Percentiles rank a stretch among this genome's conserved stretches.
Conservation (phyloP, 1,284 basidiomycete species). For the Fistulina hepatica region DNA sequence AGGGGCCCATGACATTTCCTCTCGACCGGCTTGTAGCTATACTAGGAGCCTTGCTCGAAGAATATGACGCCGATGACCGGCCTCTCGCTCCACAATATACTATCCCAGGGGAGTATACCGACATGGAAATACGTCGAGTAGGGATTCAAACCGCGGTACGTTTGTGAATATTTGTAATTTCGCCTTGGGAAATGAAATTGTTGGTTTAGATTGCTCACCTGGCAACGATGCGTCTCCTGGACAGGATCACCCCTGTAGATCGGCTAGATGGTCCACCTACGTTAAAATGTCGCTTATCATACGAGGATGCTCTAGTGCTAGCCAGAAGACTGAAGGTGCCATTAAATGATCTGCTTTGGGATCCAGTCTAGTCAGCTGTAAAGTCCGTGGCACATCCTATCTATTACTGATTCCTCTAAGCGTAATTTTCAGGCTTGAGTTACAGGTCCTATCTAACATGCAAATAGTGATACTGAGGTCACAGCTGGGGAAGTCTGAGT, state of each 20-base stretch:
- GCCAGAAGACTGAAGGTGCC: constrained; percentile 55
- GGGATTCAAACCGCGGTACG: constrained; percentile 48
- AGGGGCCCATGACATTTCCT: constrained; percentile 75
- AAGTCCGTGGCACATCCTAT: no score
- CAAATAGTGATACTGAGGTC: no score
- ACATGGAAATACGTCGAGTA: constrained; percentile 55
- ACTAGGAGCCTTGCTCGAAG: constrained; percentile 72
- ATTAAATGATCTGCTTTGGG: constrained; percentile 67
- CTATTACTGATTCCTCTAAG: no score
- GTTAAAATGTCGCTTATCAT: constrained; percentile 68
- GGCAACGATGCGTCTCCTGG: constrained; percentile 54
- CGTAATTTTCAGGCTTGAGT: no score
- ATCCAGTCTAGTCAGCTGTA: constrained; percentile 25
- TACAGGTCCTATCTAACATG: no score
- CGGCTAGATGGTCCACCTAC: constrained; percentile 57
- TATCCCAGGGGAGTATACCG: constrained; percentile 50
- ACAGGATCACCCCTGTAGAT: constrained; percentile 56
- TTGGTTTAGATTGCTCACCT: constrained; percentile 59
- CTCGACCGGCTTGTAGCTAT: constrained; percentile 79
- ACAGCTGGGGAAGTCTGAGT: no score
- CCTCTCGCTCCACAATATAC: constrained; percentile 35
- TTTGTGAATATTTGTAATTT: background rate
- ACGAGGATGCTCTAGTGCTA: constrained; percentile 48
- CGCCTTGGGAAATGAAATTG: background rate
- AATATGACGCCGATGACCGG: constrained; percentile 57